Conservation (phyloP, 2,329 filamentous ascomycete genomes). For the Alternaria conjuncta region DNA sequence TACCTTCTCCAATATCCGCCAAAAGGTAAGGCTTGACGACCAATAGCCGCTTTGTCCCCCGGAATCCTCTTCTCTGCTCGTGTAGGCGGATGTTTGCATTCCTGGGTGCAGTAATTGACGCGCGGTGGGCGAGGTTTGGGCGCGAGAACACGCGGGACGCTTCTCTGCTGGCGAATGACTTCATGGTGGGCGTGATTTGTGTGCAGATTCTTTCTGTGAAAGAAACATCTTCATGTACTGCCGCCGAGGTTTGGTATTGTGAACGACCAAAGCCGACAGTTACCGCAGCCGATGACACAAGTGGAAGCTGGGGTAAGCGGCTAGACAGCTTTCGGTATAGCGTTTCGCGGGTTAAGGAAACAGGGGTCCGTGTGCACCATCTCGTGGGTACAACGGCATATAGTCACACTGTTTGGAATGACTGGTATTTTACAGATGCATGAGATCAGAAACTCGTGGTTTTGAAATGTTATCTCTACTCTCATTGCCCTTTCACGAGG, state of each 20-base stretch:
- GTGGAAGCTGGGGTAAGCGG: slow-evolving; percentile 25
- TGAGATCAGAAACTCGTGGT: not conserved
- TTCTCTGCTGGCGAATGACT: slow-evolving; percentile 40
- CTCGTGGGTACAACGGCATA: not conserved
- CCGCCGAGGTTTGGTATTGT: slow-evolving; percentile 25
- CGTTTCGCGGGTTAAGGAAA: slow-evolving; percentile 27
- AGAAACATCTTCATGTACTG: slow-evolving; percentile 34
- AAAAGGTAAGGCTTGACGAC: slow-evolving; percentile 80
- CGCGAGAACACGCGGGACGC: slow-evolving; percentile 36
- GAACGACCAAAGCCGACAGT: slow-evolving; percentile 25
- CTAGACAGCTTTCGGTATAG: slow-evolving; percentile 8
- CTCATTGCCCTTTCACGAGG: not conserved
- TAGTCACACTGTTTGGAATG: not conserved
- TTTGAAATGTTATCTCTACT: not conserved
- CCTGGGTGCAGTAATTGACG: slow-evolving; percentile 32
- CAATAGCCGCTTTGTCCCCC: slow-evolving; percentile 37
- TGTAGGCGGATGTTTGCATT: slow-evolving; percentile 27
- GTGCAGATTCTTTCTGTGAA: slow-evolving; percentile 15
- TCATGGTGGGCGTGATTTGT: slow-evolving; percentile 33
- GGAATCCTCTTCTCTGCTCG: slow-evolving; percentile 48
- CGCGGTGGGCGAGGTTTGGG: slow-evolving; percentile 24
- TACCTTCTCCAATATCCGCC: slow-evolving; percentile 86
- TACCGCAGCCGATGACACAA: slow-evolving; percentile 21
- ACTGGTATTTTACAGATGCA: not conserved
- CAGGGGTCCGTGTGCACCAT: not conserved